Percentiles rank a stretch among this genome's conserved stretches.
Conservation (phyloP, 1,284 basidiomycete species). For the Peniophora sp. region DNA sequence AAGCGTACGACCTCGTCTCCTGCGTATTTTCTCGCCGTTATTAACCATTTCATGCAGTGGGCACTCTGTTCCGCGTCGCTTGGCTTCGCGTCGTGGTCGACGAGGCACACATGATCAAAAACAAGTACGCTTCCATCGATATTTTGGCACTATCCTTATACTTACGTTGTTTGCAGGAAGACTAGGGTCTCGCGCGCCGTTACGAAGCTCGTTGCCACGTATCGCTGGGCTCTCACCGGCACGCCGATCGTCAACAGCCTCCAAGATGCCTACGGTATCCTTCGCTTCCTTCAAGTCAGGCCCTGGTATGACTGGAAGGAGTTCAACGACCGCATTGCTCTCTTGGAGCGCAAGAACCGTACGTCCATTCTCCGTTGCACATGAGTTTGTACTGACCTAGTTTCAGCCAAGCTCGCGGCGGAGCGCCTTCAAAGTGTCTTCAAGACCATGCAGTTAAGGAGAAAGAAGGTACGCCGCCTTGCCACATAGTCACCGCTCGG, state of each 20-base stretch:
- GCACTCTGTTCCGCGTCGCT: slow-evolving; percentile 12
- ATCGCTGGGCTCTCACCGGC: slow-evolving; percentile 51
- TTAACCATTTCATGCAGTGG: slow-evolving; percentile 35
- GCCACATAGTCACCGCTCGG: too few relatives aligned
- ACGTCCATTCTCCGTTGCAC: slow-evolving; percentile 1
- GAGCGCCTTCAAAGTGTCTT: slow-evolving; percentile 45
- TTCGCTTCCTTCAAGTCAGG: slow-evolving; percentile 43
- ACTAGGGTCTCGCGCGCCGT: slow-evolving; percentile 34
- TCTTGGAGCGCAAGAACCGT: slow-evolving; percentile 32
- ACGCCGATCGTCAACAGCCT: slow-evolving; percentile 53
- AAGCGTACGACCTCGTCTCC: slow-evolving; percentile 13
- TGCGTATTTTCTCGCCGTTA: background rate
- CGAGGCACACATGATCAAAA: slow-evolving; percentile 49
- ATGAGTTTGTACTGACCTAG: background rate
- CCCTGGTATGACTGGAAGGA: slow-evolving; percentile 46
- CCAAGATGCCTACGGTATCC: slow-evolving; percentile 38
- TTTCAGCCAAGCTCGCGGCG: slow-evolving; percentile 37
- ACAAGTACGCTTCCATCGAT: slow-evolving; percentile 32
- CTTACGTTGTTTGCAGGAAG: slow-evolving; percentile 1
- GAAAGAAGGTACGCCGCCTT: slow-evolving; percentile 31
- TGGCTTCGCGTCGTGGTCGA: slow-evolving; percentile 45
- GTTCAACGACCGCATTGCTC: slow-evolving; percentile 36
- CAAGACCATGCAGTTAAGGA: slow-evolving; percentile 38
- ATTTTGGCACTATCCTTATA: background rate
- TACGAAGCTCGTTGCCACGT: slow-evolving; percentile 30